Evolutionary conservation across 257 asterid species (phyloP).

Genomic region (Gentiana dahurica): DNA sequence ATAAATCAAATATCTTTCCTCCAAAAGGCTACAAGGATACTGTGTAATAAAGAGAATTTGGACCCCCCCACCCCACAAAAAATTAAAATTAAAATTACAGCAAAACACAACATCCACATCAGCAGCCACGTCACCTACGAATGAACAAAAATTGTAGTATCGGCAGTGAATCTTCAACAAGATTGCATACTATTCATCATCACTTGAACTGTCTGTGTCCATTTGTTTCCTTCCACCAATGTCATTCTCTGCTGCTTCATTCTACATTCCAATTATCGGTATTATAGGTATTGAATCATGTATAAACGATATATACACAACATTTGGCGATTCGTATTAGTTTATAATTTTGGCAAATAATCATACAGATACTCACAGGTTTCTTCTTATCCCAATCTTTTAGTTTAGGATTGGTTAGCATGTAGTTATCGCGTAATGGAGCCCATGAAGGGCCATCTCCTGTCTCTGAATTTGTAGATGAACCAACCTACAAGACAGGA

Average conservation of each 20-base stretch:
- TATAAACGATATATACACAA: background rate
- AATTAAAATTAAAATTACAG: no score
- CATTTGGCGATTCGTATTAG: background rate
- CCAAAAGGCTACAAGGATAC: no score
- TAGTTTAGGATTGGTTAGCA: constrained; percentile 73
- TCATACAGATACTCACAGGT: background rate
- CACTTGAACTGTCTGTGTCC: constrained; percentile 47
- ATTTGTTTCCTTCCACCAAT: constrained; percentile 23
- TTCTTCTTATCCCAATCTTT: constrained; percentile 93
- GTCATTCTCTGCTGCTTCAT: constrained; percentile 32
- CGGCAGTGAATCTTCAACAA: background rate
- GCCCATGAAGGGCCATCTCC: constrained; percentile 78
- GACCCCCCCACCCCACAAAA: no score
- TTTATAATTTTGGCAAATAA: background rate
- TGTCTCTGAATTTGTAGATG: constrained; percentile 32
- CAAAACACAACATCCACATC: no score
- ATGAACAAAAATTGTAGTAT: background rate
- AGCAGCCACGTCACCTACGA: no score
- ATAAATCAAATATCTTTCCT: no score
- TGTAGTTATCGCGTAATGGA: constrained; percentile 82
- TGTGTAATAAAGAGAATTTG: no score
- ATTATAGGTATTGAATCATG: background rate
- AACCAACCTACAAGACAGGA: constrained; percentile 35
- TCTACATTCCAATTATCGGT: constrained; percentile 24
- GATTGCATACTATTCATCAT: constrained; percentile 29